These are phyloP conservation scores for Venturia pyrina DNA, from an alignment of 2,329 filamentous ascomycete genomes.

Conservation along the genomic window DNA sequence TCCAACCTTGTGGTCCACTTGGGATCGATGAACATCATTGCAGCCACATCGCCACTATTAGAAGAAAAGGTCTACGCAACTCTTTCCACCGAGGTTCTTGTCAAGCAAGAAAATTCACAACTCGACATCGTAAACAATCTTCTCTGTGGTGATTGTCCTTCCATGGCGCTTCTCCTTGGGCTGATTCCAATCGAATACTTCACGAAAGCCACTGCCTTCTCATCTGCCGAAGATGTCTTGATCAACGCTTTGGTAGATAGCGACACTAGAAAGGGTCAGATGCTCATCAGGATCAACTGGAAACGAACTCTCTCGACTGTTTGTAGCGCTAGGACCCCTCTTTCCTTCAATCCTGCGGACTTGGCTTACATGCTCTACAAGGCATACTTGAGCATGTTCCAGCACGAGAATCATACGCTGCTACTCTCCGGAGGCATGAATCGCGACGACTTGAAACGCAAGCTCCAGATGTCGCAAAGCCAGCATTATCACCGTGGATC, in stretches of 20 bases:
- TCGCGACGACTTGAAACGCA: neutral
- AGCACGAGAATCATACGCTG: conserved; percentile 13
- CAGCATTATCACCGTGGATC: neutral
- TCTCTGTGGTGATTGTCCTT: conserved; percentile 38
- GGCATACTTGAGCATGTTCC: conserved; percentile 12
- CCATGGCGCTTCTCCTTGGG: conserved; percentile 42
- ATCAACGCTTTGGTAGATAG: neutral
- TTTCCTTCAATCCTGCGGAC: neutral
- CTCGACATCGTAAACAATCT: conserved; percentile 28
- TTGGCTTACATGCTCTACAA: conserved; percentile 8
- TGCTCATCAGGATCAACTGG: conserved; percentile 15
- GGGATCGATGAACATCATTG: conserved; percentile 36
- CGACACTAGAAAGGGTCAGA: neutral
- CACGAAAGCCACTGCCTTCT: conserved; percentile 32
- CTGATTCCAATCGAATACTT: conserved; percentile 40
- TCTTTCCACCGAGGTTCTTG: conserved; percentile 33
- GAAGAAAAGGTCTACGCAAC: conserved; percentile 33
- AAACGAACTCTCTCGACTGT: conserved; percentile 14
- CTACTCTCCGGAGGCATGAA: neutral
- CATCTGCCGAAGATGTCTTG: conserved; percentile 14
- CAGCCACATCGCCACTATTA: conserved; percentile 40
- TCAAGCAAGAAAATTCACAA: conserved; percentile 16
- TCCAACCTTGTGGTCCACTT: conserved; percentile 37
- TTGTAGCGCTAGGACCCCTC: neutral
- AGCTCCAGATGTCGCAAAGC: neutral